phyloP scores from a whole-genome alignment of 441 rosid species.

The Croton setiger region DNA sequence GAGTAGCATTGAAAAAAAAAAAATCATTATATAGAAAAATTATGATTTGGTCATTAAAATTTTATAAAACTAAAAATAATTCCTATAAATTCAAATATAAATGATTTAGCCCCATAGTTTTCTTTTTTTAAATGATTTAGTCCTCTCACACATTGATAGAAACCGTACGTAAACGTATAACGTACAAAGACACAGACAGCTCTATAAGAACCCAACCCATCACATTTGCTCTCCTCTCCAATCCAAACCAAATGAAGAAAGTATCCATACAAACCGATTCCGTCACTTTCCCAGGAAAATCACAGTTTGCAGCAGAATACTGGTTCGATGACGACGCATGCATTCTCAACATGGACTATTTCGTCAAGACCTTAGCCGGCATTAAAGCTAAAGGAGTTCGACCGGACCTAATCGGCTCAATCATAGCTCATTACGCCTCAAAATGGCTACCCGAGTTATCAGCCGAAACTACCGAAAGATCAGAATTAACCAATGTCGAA shows the following conservation, averaged over 20 bases:
- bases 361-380: conserved; percentile 63
- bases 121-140: no score
- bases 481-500: conserved; percentile 22
- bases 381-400: conserved; percentile 80
- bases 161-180: no score
- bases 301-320: conserved; percentile 34
- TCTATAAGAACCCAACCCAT: not conserved
- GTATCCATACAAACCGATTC: conserved; percentile 31
- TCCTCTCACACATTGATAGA: no score
- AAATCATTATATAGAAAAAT: no score
- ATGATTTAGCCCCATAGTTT: no score
- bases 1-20: no score
- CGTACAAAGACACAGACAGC: not conserved
- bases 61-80: no score
- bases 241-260: conserved; percentile 36
- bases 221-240: not conserved
- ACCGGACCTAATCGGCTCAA: conserved; percentile 76
- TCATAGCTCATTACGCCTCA: conserved; percentile 78
- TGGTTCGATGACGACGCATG: conserved; percentile 77
- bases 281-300: conserved; percentile 29
- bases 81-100: no score
- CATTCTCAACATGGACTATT: conserved; percentile 78
- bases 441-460: conserved; percentile 84
- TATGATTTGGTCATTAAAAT: no score
- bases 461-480: conserved; percentile 12